Evolutionary conservation across 768 basidiomycete species (phyloP), one percentile per base, ranked within the genome.

Genomic region (Suillus tomentosus): DNA sequence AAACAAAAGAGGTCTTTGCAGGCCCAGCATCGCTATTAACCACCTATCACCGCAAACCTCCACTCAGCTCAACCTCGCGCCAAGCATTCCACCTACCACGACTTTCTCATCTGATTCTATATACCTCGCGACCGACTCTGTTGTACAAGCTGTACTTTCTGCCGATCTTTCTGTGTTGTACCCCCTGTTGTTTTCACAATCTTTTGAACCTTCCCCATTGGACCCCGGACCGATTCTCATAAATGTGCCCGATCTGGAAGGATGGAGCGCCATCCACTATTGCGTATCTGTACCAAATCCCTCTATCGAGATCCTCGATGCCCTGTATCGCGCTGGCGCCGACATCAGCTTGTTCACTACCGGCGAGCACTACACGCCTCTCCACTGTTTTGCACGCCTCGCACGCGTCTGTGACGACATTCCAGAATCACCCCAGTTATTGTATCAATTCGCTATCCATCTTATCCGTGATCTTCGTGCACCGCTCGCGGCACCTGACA

Each of bases 181-280:
- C 64, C 79, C 85, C 9, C 75, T 88, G 66, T 78, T 90, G 64
- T 88, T 88, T 76, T 75, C 81, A 56, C 68, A 77, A 59, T 70
- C 79, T 7, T 72, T 79, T 68, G 81, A 82, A 64, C 79, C 83
- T 10, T 81, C 82, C 40, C 78, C 80, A 34, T 60, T 69, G 47
- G 71, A 73, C 56, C 68, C 66, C 57, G 69, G 70, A 51, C 82
- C 85, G 22, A 65, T 82, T 68, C 84, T 92, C 65, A 85, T 92
- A 70, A 93, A 93, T 77, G 72, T 81, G 63, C 85, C 85, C 37
- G 90, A 92, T 71, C 69, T 79, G 7, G 80, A 83, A 58, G 91
- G 90, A 57, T 91, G 91, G 89, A 87, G 87, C 67, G 80, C 87
- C 62, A 81, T 92, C 58, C 91, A 93, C 68, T 80, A 92, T 69